Evolutionary conservation across 805 yeast species (phyloP), one percentile per base, ranked within the genome.

Genomic region (Clavispora phyllophila): DNA sequence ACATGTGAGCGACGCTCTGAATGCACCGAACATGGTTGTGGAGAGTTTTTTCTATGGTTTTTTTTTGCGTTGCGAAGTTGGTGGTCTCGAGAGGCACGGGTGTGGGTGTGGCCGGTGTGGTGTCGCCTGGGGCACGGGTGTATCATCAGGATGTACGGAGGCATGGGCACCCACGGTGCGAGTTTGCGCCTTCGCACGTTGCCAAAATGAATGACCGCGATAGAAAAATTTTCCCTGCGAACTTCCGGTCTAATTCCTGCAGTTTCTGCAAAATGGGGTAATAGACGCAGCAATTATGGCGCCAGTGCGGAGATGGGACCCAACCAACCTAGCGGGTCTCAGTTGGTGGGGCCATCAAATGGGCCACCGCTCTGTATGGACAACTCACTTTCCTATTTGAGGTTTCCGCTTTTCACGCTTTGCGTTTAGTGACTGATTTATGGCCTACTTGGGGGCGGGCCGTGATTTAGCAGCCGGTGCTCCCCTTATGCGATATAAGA

Each of bases 21-120:
- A 85, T 15, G 90, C 79, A 41, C 95, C 93, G 54, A 81, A 78
- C 87, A 82, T 81, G 40, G 38, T 41, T 38, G 17, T 17, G 41
- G 40, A 25, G 27, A 12, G 36, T 19, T 18, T 25, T 19, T 29
- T 29, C 14, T 18, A 2, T 9, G n/a, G 20, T 9, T 26, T 37
- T 26, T 22, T 22, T 9, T 8, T 12, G 13, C n/a, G 8, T 8
- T 37, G 33, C 33, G 33, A 29, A 29, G 33, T 29, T 22, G 23
- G 23, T 22, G 23, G 7, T 5, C 23, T 22, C 8, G 23, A 5
- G 31, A 17, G 13, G 31, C 31, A 29, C 33, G 33, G 33, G 33
- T 29, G 33, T 17, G 27, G 4, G n/a, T 4, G n/a, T 10, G 4
- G 5, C 5, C 27, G 27, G 10, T 9, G 27, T 10, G n/a, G n/a